Evolutionary conservation across 306 rosid genomes (phyloP), one percentile per base, ranked within the genome.

Genomic region (Crotalaria pallida): DNA sequence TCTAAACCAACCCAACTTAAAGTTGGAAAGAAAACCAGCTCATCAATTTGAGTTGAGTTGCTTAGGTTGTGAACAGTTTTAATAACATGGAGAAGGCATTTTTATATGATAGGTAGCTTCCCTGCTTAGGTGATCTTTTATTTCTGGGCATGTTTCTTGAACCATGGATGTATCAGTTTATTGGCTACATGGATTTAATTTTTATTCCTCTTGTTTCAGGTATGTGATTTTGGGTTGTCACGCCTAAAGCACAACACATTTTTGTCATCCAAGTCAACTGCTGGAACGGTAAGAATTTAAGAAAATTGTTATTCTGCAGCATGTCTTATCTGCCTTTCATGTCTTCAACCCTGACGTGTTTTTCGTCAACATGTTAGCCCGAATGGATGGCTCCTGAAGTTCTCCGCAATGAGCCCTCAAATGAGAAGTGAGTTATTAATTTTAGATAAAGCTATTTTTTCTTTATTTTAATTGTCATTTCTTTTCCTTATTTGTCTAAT

Each of bases 301-400:
- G 50, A 78, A 48, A 43, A 48, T 67, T 67, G 1, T 66, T 49
- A 3, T 57, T 9, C 22, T 60, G 74, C 52, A 17, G 57, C 18
- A 58, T 40, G 71, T 77, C 65, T 80, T 57, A 41, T 73, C 49
- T 53, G 57, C 48, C 36, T 31, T 75, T 65, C 61, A 51, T 41
- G 34, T 65, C n/a, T 71, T 67, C 43, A 31, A 72, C 60, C 58
- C 74, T 81, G 59, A 86, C 76, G 47, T 76, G 48, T 55, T 57
- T 72, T 57, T 43, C 47, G 1, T 86, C 75, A 19, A 27, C 67
- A 23, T 82, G 63, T 68, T 81, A 95, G 99, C 99, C 99, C 67
- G 99, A 95, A 84, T 95, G 99, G 99, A 95, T 95, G 99, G 96
- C 99, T 44, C 99, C 97, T 17, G 99, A 94, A 79, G 99, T 94